A percentile compares a stretch with the other conserved stretches of the same genome.
These are phyloP conservation scores for Calocybe gambosa DNA, from an alignment of 1,284 basidiomycete species.

Conservation along the genomic window DNA sequence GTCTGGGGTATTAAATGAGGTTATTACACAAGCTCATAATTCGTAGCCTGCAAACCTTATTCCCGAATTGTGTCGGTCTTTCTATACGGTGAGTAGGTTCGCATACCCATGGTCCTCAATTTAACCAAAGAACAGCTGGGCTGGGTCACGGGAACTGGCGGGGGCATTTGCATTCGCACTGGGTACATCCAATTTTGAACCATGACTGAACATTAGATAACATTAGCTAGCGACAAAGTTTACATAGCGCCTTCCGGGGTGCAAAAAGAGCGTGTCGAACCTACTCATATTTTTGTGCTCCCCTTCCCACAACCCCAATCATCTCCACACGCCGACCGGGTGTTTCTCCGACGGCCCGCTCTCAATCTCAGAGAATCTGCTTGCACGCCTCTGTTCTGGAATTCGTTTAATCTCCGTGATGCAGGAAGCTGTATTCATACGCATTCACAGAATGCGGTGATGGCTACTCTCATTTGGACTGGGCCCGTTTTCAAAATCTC, in stretches of 20 bases:
- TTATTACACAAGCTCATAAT: background rate
- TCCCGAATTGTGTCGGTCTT: constrained; percentile 63
- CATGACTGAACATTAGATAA: background rate
- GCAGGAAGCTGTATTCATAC: constrained; percentile 86
- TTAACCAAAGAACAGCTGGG: constrained; percentile 30
- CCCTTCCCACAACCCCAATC: constrained; percentile 63
- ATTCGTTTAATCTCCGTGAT: constrained; percentile 72
- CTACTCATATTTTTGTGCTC: constrained; percentile 80
- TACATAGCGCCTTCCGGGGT: constrained; percentile 86
- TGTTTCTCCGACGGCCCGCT: constrained; percentile 69
- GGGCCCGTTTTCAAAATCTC: constrained; percentile 69
- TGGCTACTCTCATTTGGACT: constrained; percentile 74
- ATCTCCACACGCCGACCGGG: constrained; percentile 58
- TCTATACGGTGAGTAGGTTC: constrained; percentile 39
- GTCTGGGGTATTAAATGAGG: constrained; percentile 14
- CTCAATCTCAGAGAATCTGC: constrained; percentile 71
- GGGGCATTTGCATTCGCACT: constrained; percentile 64
- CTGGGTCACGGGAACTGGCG: constrained; percentile 61
- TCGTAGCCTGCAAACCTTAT: constrained; percentile 77
- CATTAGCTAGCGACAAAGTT: constrained; percentile 54
- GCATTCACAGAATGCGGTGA: constrained; percentile 81
- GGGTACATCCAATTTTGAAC: constrained; percentile 41
- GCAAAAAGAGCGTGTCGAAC: constrained; percentile 80
- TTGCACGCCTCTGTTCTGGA: constrained; percentile 89
- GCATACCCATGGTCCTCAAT: background rate